These are phyloP conservation scores for Zopfochytrium polystomum DNA, from an alignment of 371 early-diverging fungal species.

Conservation along the genomic window DNA sequence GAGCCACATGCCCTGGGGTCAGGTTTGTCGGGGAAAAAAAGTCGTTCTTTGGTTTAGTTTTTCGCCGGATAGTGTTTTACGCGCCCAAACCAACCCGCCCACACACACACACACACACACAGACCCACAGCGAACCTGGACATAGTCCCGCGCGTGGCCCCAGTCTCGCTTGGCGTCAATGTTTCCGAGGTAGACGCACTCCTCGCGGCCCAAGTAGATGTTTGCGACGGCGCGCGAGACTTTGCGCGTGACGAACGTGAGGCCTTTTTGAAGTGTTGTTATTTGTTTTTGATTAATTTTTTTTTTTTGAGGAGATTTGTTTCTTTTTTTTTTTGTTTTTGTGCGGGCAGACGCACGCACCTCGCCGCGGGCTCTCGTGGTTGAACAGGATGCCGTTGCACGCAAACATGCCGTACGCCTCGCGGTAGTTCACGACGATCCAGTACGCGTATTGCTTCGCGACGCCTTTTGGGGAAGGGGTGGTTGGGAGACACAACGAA, in stretches of 20 bases:
- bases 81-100: background rate
- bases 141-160: conserved; percentile 85
- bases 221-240: conserved; percentile 78
- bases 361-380: conserved; percentile 80
- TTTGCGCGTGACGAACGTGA: conserved; percentile 82
- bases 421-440: conserved; percentile 80
- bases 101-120: too few relatives aligned
- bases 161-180: conserved; percentile 84
- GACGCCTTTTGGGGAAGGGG: conserved; percentile 30
- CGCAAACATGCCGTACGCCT: conserved; percentile 78
- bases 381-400: conserved; percentile 86
- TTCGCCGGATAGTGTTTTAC: background rate
- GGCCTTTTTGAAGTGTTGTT: conserved; percentile 45
- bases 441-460: conserved; percentile 83
- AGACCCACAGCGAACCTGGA: conserved; percentile 45
- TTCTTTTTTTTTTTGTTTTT: background rate
- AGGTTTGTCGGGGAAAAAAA: conserved; percentile 6
- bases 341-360: conserved; percentile 10
- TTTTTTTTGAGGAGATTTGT: background rate
- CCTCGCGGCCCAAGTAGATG: conserved; percentile 67
- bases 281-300: too few relatives aligned
- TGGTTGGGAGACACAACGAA: background rate
- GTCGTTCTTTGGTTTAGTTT: background rate
- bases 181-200: conserved; percentile 76
- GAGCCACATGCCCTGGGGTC: conserved; percentile 74